Conservation (phyloP, 2,329 filamentous ascomycete species). For the Pestalotiopsis sp. region DNA sequence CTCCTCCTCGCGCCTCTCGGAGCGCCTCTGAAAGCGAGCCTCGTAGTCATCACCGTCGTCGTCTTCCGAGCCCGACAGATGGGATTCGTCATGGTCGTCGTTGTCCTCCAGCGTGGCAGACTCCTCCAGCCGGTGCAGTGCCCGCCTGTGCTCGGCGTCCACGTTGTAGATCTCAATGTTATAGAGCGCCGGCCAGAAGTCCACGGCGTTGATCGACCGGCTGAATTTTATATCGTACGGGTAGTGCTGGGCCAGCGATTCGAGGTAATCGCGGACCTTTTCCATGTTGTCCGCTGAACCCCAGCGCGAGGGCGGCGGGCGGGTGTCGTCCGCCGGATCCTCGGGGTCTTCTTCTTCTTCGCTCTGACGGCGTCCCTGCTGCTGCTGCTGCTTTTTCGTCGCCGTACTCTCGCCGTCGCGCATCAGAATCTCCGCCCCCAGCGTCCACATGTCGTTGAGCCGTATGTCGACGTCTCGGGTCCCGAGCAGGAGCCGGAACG, state of each 20-base stretch:
- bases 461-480: slow-evolving; percentile 68
- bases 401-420: slow-evolving; percentile 45
- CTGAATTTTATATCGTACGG: slow-evolving; percentile 68
- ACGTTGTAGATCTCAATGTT: slow-evolving; percentile 79
- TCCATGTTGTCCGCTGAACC: slow-evolving; percentile 48
- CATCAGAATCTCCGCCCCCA: slow-evolving; percentile 84
- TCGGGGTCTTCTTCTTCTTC: slow-evolving; percentile 15
- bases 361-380: background rate
- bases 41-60: slow-evolving; percentile 16
- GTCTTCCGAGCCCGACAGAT: background rate
- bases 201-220: slow-evolving; percentile 63
- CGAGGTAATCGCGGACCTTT: slow-evolving; percentile 66
- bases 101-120: slow-evolving; percentile 23
- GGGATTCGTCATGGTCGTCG: slow-evolving; percentile 17
- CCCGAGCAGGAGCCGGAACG: slow-evolving; percentile 75
- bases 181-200: slow-evolving; percentile 83
- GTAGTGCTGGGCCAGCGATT: slow-evolving; percentile 76
- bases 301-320: slow-evolving; percentile 35
- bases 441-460: slow-evolving; percentile 72
- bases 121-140: slow-evolving; percentile 39
- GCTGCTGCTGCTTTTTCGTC: background rate
- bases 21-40: background rate
- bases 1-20: slow-evolving; percentile 17
- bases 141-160: slow-evolving; percentile 59
- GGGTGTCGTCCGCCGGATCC: slow-evolving; percentile 5